phyloP scores from a whole-genome alignment of 2,329 filamentous ascomycete species.

The Talaromyces sp. region DNA sequence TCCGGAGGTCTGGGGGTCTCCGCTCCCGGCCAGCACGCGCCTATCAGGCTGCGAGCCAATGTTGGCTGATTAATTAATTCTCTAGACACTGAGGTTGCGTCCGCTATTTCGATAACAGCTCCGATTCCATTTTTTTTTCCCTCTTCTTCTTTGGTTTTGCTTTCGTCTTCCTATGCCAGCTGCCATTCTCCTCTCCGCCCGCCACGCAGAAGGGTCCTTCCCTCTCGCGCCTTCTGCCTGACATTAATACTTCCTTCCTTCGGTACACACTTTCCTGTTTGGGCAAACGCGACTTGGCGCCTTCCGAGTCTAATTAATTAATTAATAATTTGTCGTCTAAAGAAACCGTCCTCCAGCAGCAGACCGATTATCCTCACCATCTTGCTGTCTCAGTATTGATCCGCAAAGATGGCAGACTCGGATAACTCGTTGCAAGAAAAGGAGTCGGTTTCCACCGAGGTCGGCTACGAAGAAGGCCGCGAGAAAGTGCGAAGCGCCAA shows the following conservation, averaged over 20 bases:
- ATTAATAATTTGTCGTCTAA: too few relatives aligned
- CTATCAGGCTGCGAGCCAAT: too few relatives aligned
- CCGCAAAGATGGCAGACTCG: not conserved
- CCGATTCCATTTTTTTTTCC: not conserved
- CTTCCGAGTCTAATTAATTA: too few relatives aligned
- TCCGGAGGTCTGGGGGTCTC: too few relatives aligned
- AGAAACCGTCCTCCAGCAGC: too few relatives aligned
- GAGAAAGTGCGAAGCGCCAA: slow-evolving; percentile 10
- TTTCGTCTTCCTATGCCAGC: not conserved
- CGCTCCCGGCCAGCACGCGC: too few relatives aligned
- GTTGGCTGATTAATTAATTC: not conserved
- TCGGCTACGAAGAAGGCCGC: slow-evolving; percentile 7
- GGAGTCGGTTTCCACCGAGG: not conserved
- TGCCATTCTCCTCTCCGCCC: not conserved
- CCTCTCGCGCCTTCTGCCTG: not conserved
- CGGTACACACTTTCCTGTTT: not conserved
- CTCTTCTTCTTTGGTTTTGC: not conserved
- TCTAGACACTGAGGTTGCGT: not conserved
- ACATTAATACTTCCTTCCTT: not conserved
- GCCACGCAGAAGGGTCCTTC: not conserved
- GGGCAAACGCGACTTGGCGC: not conserved
- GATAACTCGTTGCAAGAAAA: not conserved
- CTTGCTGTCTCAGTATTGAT: not conserved
- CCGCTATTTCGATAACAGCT: not conserved
- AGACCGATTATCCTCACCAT: not conserved